Evolutionary conservation across 352 stramenopile genomes (phyloP), one percentile per base, ranked within the genome.

Genomic region (Phytophthora hybrid): DNA sequence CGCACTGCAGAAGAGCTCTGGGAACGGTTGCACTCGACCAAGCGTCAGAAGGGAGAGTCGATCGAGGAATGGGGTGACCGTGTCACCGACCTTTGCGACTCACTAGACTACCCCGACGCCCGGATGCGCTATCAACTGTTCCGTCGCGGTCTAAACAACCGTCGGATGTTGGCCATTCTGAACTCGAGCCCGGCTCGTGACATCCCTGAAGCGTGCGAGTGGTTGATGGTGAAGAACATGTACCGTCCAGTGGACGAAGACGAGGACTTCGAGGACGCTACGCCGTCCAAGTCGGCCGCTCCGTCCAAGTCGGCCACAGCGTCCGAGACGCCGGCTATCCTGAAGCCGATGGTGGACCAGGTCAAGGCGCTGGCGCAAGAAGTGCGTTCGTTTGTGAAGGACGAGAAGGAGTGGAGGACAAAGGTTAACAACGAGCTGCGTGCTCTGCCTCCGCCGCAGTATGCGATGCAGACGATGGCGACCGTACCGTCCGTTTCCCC

Each of bases 21-120:
- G 34, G 49, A 51, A 31, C 32, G 32, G 0, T 11, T 67, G 60
- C 8, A 52, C n/a, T 41, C 18, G 0, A 51, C 60, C 11, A 59
- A 60, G 5, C 18, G 31, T 1, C 1, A 10, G 4, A 14, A 13
- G 0, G 47, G 47, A 18, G 60, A 59, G 32, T 67, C 60, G 0
- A 51, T 67, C 9, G 60, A 67, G 7, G 49, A 67, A 8, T 67
- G 60, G 60, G 47, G 34, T 2, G 49, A 67, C 32, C 49, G 60
- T 11, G 51, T 60, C 2, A 34, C 49, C 0, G 47, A 58, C 11
- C 11, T 67, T 1, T 67, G 60, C 16, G 49, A 67, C 29, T 59
- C 60, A 5, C 49, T 67, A 14, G 49, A 46, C 18, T 66, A 59
- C n/a, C 18, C 49, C 5, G 51, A 59, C 11, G 3, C 44, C 0